Evolutionary conservation across 2,329 filamentous ascomycete species (phyloP).

Genomic region (Fusarium annulatum): DNA sequence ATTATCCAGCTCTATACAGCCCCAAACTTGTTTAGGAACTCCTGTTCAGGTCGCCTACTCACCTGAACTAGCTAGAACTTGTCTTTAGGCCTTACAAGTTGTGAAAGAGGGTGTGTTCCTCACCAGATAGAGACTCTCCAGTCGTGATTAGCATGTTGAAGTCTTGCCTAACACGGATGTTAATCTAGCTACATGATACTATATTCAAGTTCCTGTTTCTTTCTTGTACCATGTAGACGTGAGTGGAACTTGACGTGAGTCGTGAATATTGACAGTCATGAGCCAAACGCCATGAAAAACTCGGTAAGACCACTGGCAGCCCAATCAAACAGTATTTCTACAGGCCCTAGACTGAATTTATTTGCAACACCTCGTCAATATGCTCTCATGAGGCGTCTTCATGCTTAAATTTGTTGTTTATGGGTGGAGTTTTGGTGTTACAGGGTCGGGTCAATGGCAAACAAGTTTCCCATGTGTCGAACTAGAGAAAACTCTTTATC

Average conservation of each 20-base stretch:
- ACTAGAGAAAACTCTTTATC: neutral
- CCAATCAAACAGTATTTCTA: neutral
- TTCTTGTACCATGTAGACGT: neutral
- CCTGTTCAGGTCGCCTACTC: neutral
- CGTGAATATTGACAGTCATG: neutral
- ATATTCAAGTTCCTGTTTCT: neutral
- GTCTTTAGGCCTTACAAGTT: neutral
- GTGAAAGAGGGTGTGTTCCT: neutral
- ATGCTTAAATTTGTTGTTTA: neutral
- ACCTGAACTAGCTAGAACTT: neutral
- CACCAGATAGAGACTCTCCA: neutral
- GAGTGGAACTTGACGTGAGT: neutral
- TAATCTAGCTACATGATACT: neutral
- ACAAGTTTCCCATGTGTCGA: neutral
- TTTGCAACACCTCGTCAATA: rapidly evolving
- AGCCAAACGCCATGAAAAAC: conserved; percentile 1
- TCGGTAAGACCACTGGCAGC: too few species aligned
- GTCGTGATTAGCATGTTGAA: neutral
- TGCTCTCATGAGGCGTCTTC: neutral
- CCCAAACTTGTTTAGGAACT: neutral
- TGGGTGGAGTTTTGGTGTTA: neutral
- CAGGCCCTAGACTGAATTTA: rapidly evolving
- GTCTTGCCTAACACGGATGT: neutral
- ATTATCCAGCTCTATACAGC: too few species aligned
- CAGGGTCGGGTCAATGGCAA: neutral